Percentiles rank a stretch among this genome's conserved stretches.
These are phyloP conservation scores for Scopulariopsis brevicaulis DNA, from an alignment of 2,329 filamentous ascomycete species.

Conservation along the genomic window DNA sequence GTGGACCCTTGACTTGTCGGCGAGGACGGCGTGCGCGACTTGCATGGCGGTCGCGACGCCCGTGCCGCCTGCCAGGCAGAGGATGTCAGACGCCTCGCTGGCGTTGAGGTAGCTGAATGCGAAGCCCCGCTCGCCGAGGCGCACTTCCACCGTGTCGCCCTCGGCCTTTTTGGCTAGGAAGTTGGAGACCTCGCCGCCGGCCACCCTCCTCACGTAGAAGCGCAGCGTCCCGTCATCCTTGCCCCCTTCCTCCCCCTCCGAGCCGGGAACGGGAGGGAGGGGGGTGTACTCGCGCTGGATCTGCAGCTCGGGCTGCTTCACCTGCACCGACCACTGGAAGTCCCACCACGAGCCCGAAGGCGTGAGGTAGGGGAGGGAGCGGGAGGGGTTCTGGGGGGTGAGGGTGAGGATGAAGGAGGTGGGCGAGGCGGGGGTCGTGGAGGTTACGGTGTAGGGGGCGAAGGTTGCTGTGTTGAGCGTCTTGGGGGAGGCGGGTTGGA, in stretches of 20 bases:
- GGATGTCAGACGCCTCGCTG: slow-evolving; percentile 28
- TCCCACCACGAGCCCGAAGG: slow-evolving; percentile 20
- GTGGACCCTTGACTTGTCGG: slow-evolving; percentile 12
- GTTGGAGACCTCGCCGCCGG: slow-evolving; percentile 72
- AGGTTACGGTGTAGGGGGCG: slow-evolving; percentile 52
- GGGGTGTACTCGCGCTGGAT: slow-evolving; percentile 90
- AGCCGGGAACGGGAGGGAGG: slow-evolving; percentile 43
- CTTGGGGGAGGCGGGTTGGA: slow-evolving; percentile 2
- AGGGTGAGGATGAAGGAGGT: slow-evolving; percentile 61
- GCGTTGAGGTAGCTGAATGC: slow-evolving; percentile 6
- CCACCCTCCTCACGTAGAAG: slow-evolving; percentile 69
- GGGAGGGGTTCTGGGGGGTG: slow-evolving; percentile 21
- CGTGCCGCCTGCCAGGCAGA: slow-evolving; percentile 87
- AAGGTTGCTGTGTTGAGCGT: slow-evolving; percentile 50
- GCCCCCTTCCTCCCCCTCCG: slow-evolving; percentile 17
- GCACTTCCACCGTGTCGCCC: slow-evolving; percentile 57
- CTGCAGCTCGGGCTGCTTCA: slow-evolving; percentile 90
- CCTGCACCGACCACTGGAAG: slow-evolving; percentile 78
- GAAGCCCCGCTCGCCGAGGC: slow-evolving; percentile 19
- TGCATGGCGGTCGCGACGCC: slow-evolving; percentile 87
- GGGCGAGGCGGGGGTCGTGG: slow-evolving; percentile 50
- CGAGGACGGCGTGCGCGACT: slow-evolving; percentile 52
- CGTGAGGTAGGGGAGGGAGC: slow-evolving; percentile 12
- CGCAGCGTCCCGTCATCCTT: slow-evolving; percentile 37
- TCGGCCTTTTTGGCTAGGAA: slow-evolving; percentile 59